phyloP scores from a whole-genome alignment of 306 rosid species.

The Ammopiptanthus mongolicus region DNA sequence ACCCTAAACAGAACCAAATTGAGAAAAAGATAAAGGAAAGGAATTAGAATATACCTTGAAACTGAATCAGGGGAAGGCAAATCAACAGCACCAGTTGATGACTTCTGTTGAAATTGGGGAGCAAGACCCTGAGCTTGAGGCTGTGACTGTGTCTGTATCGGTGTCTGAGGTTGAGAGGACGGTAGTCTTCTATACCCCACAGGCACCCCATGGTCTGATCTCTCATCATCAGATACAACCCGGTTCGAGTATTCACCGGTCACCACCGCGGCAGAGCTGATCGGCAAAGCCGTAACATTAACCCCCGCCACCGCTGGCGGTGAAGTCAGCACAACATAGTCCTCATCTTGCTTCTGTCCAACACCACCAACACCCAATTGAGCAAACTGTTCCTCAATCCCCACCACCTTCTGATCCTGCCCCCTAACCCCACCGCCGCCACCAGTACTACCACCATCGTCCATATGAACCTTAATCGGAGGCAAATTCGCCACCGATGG shows the following conservation, averaged over 20 bases:
- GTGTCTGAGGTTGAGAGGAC: conserved; percentile 13
- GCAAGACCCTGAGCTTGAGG: conserved; percentile 26
- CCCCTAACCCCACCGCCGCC: conserved; percentile 33
- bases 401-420: conserved; percentile 57
- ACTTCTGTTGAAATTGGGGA: conserved; percentile 51
- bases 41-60: conserved; percentile 46
- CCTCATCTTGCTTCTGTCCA: conserved; percentile 48
- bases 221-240: conserved; percentile 58
- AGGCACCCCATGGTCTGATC: conserved; percentile 64
- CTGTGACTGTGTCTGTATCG: neutral
- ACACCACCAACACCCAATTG: conserved; percentile 43
- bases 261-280: conserved; percentile 16
- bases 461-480: conserved; percentile 60
- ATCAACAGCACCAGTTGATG: conserved; percentile 44
- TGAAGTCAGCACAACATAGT: conserved; percentile 38
- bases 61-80: conserved; percentile 71
- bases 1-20: neutral
- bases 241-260: conserved; percentile 38
- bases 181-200: conserved; percentile 35
- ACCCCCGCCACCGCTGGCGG: conserved; percentile 43
- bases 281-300: conserved; percentile 20
- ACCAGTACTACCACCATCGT: conserved; percentile 34
- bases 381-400: conserved; percentile 70
- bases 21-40: neutral
- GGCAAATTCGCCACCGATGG: conserved; percentile 61